Evolutionary conservation across 108 stramenopile species (phyloP), one percentile per base, ranked within the genome.

Genomic region (Conticribra weissflogii): DNA sequence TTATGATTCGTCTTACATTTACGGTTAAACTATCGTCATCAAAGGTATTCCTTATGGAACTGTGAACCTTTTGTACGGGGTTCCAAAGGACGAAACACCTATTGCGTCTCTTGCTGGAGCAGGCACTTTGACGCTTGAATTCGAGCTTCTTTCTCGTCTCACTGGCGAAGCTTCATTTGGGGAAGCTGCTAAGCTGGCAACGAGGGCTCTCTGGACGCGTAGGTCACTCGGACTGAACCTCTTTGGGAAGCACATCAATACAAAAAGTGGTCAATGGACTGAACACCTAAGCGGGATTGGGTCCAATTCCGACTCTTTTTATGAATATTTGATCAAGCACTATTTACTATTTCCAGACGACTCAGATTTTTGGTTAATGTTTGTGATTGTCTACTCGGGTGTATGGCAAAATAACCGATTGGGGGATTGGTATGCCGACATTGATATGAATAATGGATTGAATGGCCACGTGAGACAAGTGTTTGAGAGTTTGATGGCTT

Each of bases 41-140:
- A n/a, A n/a, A n/a, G n/a, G n/a, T 21, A 96, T 98, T 52, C 97
- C 97, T 8, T 98, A 92, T 74, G 96, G 96, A 0, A 98, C 97
- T 5, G 93, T 98, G 32, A 94, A 94, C 74, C 63, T 98, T 22
- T 28, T 91, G 5, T 44, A 69, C 55, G 97, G 97, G 8, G 82
- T 97, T 25, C 97, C 97, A 3, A 23, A 41, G 25, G 88, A 86
- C 28, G 97, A 97, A 62, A 95, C 97, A 0, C 67, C 54, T 28
- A 78, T 95, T 36, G 90, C 97, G 1, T 89, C 86, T 16, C 83
- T 96, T 27, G 97, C 97, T 16, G 97, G 95, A 1, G 93, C 88
- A 28, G 97, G 97, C 9, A 93, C 95, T 17, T 74, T 97, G 25
- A 70, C 88, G 1, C 60, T 97, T 14, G 97, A 97, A 67, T 90